Base-by-base conservation (phyloP, 1,284 basidiomycete species). In the Wallemia mellicola region DNA sequence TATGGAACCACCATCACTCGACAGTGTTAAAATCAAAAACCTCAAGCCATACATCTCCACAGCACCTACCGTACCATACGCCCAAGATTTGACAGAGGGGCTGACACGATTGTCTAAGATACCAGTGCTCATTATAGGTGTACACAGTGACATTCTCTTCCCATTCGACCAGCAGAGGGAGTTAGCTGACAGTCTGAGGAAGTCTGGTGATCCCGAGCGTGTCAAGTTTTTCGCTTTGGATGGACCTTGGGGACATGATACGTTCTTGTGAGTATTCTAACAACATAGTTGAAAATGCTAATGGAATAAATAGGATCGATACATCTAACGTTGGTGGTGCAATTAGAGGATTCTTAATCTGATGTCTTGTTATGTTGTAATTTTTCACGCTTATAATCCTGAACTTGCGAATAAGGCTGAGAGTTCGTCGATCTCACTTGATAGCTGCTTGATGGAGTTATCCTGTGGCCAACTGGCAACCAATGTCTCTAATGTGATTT, bases 161-260 rank as follows among this genome's bases (percentile, higher is more conserved):
- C 87, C 91, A 0, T 86, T 96, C 3, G 91, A 96, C 67, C 92
- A 98, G 71, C 94, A 98, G 70, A 75, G 92, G 27, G 92, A 98
- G 71, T 75, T 95, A 24, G 88, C 84, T 2, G 89, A 96, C 69
- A 91, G 89, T 27, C 71, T 99, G 63, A 76, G 87, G 61, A 78
- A 91, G 76, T 79, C 82, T 1, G 92, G 92, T 0, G 92, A 92
- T 69, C 68, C 68, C 58, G 71, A 78, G 24, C 73, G 76, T 62
- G 94, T 99, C 28, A 82, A 85, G 61, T 98, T 96, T 71, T 98
- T 92, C 70, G 94, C 98, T 72, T 77, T 98, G 7, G 91, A 94
- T 38, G 89, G 92, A 2, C 91, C 96, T 17, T 96, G 89, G 86
- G 94, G 94, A 1, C 87, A 91, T 67, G 91, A 98, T 72, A 95